Evolutionary conservation across 2,329 filamentous ascomycete species (phyloP).

Genomic region (Clarireedia paspali): DNA sequence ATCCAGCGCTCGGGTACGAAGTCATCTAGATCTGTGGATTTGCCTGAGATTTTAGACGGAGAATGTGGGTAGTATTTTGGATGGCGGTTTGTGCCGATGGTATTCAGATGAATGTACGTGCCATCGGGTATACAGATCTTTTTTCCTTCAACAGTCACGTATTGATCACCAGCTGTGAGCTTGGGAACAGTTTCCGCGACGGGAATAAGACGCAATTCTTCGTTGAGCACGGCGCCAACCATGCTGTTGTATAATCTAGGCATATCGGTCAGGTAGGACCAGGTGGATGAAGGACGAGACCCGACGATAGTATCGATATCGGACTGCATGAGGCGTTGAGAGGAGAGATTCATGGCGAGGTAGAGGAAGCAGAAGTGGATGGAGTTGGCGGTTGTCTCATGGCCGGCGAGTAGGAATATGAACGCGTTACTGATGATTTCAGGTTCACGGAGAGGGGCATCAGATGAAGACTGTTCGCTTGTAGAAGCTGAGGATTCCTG

Average conservation of each 20-base stretch:
- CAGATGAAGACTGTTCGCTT: too few relatives aligned
- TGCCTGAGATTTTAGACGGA: slow-evolving; percentile 56
- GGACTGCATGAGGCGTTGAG: slow-evolving; percentile 19
- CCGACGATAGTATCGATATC: slow-evolving; percentile 26
- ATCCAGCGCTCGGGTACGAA: slow-evolving; percentile 54
- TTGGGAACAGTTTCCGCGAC: slow-evolving; percentile 45
- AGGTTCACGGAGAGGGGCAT: slow-evolving; percentile 14
- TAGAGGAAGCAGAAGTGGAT: slow-evolving; percentile 26
- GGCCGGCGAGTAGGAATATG: slow-evolving; percentile 28
- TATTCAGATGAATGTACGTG: slow-evolving; percentile 38
- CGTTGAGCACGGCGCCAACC: slow-evolving; percentile 33
- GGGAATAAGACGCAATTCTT: slow-evolving; percentile 46
- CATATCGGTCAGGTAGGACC: slow-evolving; percentile 20
- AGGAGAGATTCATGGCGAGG: slow-evolving; percentile 20
- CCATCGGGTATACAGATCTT: slow-evolving; percentile 17
- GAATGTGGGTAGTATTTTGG: slow-evolving; percentile 45
- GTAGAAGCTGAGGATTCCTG: background rate
- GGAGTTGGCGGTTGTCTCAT: slow-evolving; percentile 29
- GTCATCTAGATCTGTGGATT: slow-evolving; percentile 25
- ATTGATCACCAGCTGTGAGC: background rate
- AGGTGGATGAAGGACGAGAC: slow-evolving; percentile 10
- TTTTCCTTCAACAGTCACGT: slow-evolving; percentile 23
- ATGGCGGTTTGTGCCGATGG: slow-evolving; percentile 41
- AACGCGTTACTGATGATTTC: slow-evolving; percentile 29
- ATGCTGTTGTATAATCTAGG: slow-evolving; percentile 22